These are phyloP conservation scores for Fusarium siculi DNA, from an alignment of 2,329 filamentous ascomycete genomes.

Conservation along the genomic window DNA sequence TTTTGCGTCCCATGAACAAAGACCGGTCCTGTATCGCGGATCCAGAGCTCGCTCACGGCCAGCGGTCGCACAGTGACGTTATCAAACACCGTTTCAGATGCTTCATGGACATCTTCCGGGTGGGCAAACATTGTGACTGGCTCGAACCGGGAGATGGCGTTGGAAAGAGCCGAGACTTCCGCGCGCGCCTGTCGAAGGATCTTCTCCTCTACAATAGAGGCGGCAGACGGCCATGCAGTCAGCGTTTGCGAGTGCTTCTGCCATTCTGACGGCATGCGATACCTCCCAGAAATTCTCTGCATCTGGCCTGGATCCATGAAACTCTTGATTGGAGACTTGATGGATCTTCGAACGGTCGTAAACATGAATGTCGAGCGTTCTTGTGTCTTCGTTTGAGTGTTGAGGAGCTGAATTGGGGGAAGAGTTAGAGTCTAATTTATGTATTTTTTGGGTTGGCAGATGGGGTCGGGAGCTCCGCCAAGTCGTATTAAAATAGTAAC, in stretches of 20 bases:
- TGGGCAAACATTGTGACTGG: slow-evolving; percentile 40
- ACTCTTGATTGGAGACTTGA: neutral
- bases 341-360: neutral
- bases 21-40: slow-evolving; percentile 44
- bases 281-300: neutral
- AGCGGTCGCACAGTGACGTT: slow-evolving; percentile 10
- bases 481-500: neutral
- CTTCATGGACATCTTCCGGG: neutral
- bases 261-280: slow-evolving; percentile 32
- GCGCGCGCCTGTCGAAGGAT: neutral
- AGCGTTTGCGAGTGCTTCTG: slow-evolving; percentile 18
- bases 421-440: neutral
- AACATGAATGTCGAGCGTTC: neutral
- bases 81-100: slow-evolving; percentile 1
- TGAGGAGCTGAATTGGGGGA: neutral
- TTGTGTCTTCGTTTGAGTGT: neutral
- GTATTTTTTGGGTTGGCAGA: neutral
- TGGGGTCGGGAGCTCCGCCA: neutral
- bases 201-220: slow-evolving; percentile 1
- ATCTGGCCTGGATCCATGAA: neutral
- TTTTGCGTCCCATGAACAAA: slow-evolving; percentile 23
- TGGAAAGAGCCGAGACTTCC: slow-evolving; percentile 42
- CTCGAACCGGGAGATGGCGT: slow-evolving; percentile 41
- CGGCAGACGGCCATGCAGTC: slow-evolving; percentile 22
- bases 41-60: slow-evolving; percentile 40